Evolutionary conservation across 805 yeast genomes (phyloP).

Genomic region (Saturnispora bothae): DNA sequence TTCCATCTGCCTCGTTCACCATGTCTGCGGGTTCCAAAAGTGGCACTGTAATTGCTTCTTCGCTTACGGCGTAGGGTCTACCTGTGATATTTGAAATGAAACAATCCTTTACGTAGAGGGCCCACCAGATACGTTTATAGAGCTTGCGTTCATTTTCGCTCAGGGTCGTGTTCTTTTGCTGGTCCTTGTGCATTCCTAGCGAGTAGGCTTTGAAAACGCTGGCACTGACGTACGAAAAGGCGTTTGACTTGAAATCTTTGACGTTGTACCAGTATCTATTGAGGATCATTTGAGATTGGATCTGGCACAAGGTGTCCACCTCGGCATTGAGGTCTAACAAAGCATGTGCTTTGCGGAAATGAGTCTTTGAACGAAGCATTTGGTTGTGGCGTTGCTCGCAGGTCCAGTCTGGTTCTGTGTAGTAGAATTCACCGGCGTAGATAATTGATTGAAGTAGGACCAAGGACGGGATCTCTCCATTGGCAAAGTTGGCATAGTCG

Average conservation of each 20-base stretch:
- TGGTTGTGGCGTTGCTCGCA: conserved; percentile 35
- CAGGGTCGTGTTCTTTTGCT: conserved; percentile 9
- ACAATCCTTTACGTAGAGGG: conserved; percentile 57
- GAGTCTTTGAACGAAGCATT: conserved; percentile 32
- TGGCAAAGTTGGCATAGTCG: conserved; percentile 39
- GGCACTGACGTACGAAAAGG: conserved; percentile 40
- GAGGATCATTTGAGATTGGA: conserved; percentile 52
- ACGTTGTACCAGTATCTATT: conserved; percentile 54
- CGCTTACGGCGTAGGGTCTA: conserved; percentile 57
- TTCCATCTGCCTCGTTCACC: conserved; percentile 28
- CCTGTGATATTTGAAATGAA: conserved; percentile 59
- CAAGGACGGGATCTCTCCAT: conserved; percentile 47
- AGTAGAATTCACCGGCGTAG: conserved; percentile 56
- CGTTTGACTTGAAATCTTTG: conserved; percentile 57
- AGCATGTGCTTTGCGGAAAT: conserved; percentile 65
- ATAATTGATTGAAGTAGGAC: conserved; percentile 55
- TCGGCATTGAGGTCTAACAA: conserved; percentile 63
- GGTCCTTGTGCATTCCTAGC: conserved; percentile 58
- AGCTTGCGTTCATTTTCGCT: conserved; percentile 26
- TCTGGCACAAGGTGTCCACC: conserved; percentile 46
- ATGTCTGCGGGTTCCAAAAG: conserved; percentile 59
- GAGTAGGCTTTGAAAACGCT: conserved; percentile 38
- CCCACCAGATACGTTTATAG: conserved; percentile 72
- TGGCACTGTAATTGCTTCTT: conserved; percentile 63
- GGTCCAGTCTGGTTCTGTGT: conserved; percentile 39